Conservation (phyloP, 1,284 basidiomycete genomes). For the Pterulicium gracile region DNA sequence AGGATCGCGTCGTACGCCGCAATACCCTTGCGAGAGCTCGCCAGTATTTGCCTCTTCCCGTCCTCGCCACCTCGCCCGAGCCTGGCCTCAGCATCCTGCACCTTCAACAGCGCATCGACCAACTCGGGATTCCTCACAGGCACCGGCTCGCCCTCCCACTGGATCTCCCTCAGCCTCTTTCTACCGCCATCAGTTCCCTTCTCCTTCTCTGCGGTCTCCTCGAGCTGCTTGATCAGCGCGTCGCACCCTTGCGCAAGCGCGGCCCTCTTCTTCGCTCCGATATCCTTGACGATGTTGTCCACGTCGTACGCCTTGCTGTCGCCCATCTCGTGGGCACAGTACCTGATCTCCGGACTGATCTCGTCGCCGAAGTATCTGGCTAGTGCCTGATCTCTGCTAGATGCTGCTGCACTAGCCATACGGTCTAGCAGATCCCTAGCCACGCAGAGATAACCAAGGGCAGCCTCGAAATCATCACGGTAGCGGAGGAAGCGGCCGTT, state of each 20-base stretch:
- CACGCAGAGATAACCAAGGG: slow-evolving; percentile 68
- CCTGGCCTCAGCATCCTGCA: slow-evolving; percentile 67
- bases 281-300: slow-evolving; percentile 66
- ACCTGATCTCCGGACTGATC: slow-evolving; percentile 84
- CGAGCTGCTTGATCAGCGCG: slow-evolving; percentile 40
- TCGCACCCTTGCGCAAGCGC: slow-evolving; percentile 59
- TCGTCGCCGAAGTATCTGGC: slow-evolving; percentile 80
- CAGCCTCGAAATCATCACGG: slow-evolving; percentile 69
- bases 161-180: slow-evolving; percentile 47
- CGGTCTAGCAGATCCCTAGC: slow-evolving; percentile 70
- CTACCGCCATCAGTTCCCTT: slow-evolving; percentile 31
- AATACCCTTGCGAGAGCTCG: slow-evolving; percentile 56
- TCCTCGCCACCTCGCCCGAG: slow-evolving; percentile 28
- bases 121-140: slow-evolving; percentile 88
- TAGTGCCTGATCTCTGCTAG: slow-evolving; percentile 86
- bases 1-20: slow-evolving; percentile 81
- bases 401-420: slow-evolving; percentile 56
- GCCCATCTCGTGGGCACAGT: slow-evolving; percentile 85
- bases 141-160: slow-evolving; percentile 79
- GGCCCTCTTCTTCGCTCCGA: slow-evolving; percentile 49
- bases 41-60: slow-evolving; percentile 26
- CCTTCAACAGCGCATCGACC: slow-evolving; percentile 77
- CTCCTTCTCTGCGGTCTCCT: slow-evolving; percentile 27
- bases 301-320: slow-evolving; percentile 72
- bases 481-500: slow-evolving; percentile 69